These are phyloP conservation scores for Tulasnella sp. DNA, from an alignment of 768 basidiomycete genomes.

Conservation along the genomic window DNA sequence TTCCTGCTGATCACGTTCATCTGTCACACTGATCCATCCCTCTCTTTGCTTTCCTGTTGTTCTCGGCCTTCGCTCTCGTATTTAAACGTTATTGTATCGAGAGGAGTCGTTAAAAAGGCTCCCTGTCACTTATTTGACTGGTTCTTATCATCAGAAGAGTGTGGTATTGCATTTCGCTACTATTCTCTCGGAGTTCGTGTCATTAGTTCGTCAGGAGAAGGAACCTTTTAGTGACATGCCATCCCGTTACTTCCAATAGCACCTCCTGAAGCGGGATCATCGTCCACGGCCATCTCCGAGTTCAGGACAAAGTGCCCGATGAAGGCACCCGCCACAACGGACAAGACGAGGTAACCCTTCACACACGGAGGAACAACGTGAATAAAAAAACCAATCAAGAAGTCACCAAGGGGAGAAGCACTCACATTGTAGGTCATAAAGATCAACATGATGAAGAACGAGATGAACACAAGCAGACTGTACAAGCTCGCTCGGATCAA, in stretches of 20 bases:
- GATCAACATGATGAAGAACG: constrained; percentile 88
- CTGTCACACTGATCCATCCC: too few species aligned
- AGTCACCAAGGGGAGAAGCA: constrained; percentile 6
- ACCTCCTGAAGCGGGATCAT: constrained; percentile 34
- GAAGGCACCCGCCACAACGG: constrained; percentile 73
- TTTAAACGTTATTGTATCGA: too few species aligned
- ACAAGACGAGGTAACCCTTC: constrained; percentile 75
- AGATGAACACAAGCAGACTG: constrained; percentile 62
- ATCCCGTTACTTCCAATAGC: constrained; percentile 46
- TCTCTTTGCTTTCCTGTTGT: too few species aligned
- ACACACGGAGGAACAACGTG: not conserved
- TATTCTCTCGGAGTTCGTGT: not conserved
- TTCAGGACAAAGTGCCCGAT: constrained; percentile 74
- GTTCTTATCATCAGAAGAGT: not conserved
- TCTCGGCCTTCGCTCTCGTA: too few species aligned
- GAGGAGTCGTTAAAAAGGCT: too few species aligned
- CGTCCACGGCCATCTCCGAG: constrained; percentile 48
- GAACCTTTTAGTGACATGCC: constrained; percentile 52
- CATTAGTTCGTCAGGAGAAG: not conserved
- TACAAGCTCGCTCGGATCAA: constrained; percentile 53
- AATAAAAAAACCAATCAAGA: not conserved
- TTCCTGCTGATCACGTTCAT: too few species aligned
- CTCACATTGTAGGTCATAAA: constrained; percentile 96
- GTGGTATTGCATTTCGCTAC: not conserved
- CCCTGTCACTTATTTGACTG: not conserved